Percentiles rank a stretch among this genome's conserved stretches.
Conservation (phyloP, 1,139 yeast species). For the Entelexis sorbosivorans region DNA sequence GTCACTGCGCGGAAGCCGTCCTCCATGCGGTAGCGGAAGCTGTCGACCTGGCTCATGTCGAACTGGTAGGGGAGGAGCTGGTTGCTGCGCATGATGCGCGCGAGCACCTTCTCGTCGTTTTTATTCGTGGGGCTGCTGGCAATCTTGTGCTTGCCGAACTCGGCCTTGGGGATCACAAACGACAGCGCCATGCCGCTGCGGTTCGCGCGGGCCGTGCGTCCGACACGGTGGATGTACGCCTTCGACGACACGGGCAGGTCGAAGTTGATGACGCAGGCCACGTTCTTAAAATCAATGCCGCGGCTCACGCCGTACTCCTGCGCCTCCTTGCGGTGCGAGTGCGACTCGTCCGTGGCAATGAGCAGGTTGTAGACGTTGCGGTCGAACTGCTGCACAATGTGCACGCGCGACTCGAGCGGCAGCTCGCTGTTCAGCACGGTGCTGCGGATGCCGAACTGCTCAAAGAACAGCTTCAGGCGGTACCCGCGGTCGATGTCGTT, state of each 20-base stretch:
- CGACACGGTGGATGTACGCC: conserved; percentile 86
- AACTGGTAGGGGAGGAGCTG: conserved; percentile 64
- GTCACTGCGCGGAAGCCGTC: conserved; percentile 97
- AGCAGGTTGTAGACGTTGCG: conserved; percentile 75
- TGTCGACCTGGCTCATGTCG: conserved; percentile 86
- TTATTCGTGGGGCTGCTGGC: conserved; percentile 62
- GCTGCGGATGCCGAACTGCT: conserved; percentile 85
- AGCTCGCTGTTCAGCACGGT: conserved; percentile 87
- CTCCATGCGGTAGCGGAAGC: conserved; percentile 92
- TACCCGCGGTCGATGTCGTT: conserved; percentile 94
- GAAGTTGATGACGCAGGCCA: conserved; percentile 91
- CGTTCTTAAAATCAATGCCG: conserved; percentile 93
- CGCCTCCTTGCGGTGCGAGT: conserved; percentile 33
- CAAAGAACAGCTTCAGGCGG: conserved; percentile 76
- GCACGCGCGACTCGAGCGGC: conserved; percentile 85
- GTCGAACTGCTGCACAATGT: conserved; percentile 90
- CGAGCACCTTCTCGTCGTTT: conserved; percentile 75
- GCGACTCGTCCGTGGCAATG: conserved; percentile 91
- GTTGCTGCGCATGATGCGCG: conserved; percentile 68
- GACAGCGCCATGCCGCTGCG: conserved; percentile 91
- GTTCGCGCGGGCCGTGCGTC: conserved; percentile 97
- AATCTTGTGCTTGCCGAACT: conserved; percentile 80
- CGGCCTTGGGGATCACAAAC: conserved; percentile 73
- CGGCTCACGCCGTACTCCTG: conserved; percentile 87
- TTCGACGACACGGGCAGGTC: conserved; percentile 87